Evolutionary conservation across 1,284 basidiomycete genomes (phyloP).

Genomic region (Cystobasidiaceae sp.): DNA sequence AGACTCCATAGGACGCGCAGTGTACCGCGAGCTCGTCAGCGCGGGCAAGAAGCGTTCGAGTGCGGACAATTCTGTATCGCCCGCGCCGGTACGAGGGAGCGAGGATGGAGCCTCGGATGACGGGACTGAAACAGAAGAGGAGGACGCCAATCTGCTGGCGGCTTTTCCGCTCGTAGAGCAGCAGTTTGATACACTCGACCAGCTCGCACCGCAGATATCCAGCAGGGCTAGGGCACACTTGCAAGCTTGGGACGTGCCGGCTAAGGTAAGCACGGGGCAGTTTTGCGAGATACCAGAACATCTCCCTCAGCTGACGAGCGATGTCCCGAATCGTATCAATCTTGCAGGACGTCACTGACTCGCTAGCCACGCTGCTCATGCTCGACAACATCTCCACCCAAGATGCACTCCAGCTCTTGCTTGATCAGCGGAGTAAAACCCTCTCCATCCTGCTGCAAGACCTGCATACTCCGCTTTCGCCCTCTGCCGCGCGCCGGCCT

Average conservation of each 20-base stretch:
- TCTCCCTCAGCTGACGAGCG: too few relatives aligned
- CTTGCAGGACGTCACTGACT: slow-evolving; percentile 30
- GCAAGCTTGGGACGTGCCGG: slow-evolving; percentile 20
- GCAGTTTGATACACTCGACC: slow-evolving; percentile 36
- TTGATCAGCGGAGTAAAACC: slow-evolving; percentile 32
- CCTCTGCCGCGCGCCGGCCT: not conserved
- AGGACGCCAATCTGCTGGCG: slow-evolving; percentile 3
- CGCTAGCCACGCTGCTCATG: slow-evolving; percentile 35
- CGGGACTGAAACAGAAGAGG: slow-evolving; percentile 17
- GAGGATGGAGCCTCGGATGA: slow-evolving; percentile 22
- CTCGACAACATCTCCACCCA: slow-evolving; percentile 32
- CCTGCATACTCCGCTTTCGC: not conserved
- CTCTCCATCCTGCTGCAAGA: slow-evolving; percentile 27
- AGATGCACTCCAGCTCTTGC: slow-evolving; percentile 31
- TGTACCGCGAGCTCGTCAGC: slow-evolving; percentile 37
- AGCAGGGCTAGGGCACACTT: slow-evolving; percentile 33
- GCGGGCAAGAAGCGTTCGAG: not conserved
- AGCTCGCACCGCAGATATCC: slow-evolving; percentile 33
- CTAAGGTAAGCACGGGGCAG: slow-evolving; percentile 32
- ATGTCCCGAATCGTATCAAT: too few relatives aligned
- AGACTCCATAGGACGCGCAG: slow-evolving; percentile 36
- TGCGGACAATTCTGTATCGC: not conserved
- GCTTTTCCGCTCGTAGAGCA: slow-evolving; percentile 41
- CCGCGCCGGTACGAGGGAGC: not conserved
- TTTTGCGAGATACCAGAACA: too few relatives aligned